Conservation (phyloP, 441 rosid species). For the Gossypium lobatum region DNA sequence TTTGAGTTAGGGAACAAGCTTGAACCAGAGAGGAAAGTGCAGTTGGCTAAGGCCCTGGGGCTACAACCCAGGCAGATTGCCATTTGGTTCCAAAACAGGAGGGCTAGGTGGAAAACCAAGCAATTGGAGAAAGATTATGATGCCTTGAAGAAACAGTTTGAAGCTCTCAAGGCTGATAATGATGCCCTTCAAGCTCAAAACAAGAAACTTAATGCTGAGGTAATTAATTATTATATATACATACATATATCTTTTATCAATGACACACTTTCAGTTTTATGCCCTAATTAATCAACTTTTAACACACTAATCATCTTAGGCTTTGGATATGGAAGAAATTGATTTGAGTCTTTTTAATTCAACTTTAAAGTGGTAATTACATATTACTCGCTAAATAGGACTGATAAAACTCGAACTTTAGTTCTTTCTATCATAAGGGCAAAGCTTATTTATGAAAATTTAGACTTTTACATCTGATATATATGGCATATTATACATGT, state of each 20-base stretch:
- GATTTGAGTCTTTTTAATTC: not conserved
- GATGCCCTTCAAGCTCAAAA: slow-evolving; percentile 78
- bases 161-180: slow-evolving; percentile 70
- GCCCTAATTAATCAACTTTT: not conserved
- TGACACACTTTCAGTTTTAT: not conserved
- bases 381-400: too few species aligned
- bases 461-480: not conserved
- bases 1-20: slow-evolving; percentile 90
- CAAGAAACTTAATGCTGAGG: slow-evolving; percentile 81
- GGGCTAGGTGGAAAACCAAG: slow-evolving; percentile 96
- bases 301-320: not conserved
- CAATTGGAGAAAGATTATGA: slow-evolving; percentile 86
- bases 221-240: not conserved
- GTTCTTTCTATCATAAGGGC: not conserved
- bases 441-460: not conserved
- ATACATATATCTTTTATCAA: not conserved
- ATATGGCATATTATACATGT: not conserved
- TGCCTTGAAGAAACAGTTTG: slow-evolving; percentile 68
- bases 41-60: slow-evolving; percentile 79
- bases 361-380: too few species aligned
- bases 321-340: not conserved
- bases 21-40: slow-evolving; percentile 92
- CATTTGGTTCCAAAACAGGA: slow-evolving; percentile 95
- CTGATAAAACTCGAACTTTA: too few species aligned
- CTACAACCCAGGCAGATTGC: slow-evolving; percentile 89